Evolutionary conservation across 306 rosid species (phyloP).

Genomic region (Pyrus betulifolia): DNA sequence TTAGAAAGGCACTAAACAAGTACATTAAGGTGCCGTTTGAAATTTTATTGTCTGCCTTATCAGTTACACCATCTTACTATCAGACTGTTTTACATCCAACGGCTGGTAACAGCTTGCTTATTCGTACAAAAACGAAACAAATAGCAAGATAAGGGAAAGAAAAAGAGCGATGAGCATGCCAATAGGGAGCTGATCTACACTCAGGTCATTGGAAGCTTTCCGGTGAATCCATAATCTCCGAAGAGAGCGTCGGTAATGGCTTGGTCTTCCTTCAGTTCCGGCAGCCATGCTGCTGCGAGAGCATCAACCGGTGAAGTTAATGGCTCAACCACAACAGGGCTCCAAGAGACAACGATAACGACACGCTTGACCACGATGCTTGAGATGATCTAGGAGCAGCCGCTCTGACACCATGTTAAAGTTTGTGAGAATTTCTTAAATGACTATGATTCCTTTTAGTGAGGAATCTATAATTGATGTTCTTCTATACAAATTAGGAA

Average conservation of each 20-base stretch:
- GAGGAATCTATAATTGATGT: too few species aligned
- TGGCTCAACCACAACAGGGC: conserved; percentile 7
- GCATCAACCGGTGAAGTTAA: neutral
- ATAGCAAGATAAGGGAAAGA: neutral
- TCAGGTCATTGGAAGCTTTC: conserved; percentile 14
- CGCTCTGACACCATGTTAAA: too few species aligned
- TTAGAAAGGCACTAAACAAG: too few species aligned
- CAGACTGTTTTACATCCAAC: too few species aligned
- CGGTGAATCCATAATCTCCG: conserved; percentile 16
- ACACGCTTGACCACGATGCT: neutral
- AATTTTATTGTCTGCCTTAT: too few species aligned
- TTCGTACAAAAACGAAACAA: too few species aligned
- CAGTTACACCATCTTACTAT: too few species aligned
- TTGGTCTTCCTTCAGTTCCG: conserved; percentile 12
- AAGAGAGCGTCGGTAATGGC: conserved; percentile 8
- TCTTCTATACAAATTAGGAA: too few species aligned
- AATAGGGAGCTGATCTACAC: conserved; percentile 8
- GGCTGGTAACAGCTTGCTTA: too few species aligned
- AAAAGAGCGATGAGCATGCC: neutral
- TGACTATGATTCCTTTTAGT: too few species aligned
- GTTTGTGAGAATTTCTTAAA: too few species aligned
- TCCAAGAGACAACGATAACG: conserved; percentile 5
- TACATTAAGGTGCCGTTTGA: too few species aligned
- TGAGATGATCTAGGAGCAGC: neutral
- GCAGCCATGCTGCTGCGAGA: conserved; percentile 13